A percentile compares a stretch with the other conserved stretches of the same genome.
Conservation (phyloP, 2,329 filamentous ascomycete genomes). For the Blumeria graminis region DNA sequence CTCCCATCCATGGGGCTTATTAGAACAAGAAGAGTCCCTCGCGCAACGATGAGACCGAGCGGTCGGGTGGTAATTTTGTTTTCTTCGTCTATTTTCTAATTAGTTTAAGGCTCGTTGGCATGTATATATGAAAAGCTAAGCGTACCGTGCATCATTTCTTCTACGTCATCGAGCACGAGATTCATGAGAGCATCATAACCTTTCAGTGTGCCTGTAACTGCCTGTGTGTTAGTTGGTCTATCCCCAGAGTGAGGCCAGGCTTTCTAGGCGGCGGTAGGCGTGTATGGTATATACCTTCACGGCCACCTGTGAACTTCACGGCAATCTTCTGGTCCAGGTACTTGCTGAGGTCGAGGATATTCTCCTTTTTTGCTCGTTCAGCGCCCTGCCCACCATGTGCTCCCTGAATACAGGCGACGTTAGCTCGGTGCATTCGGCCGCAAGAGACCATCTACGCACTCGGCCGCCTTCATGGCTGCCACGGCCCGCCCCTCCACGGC, state of each 20-base stretch:
- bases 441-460: neutral
- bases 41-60: constrained; percentile 56
- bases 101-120: neutral
- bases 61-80: constrained; percentile 54
- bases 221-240: neutral
- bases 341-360: constrained; percentile 82
- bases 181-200: constrained; percentile 98
- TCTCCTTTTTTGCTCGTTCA: constrained; percentile 90
- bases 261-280: no score
- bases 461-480: constrained; percentile 5
- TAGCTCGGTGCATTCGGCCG: no score
- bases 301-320: constrained; percentile 89
- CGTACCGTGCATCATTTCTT: constrained; percentile 70
- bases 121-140: constrained; percentile 2
- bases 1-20: constrained; percentile 86
- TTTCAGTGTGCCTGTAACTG: constrained; percentile 74
- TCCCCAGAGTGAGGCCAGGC: neutral
- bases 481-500: constrained; percentile 7
- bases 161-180: constrained; percentile 79
- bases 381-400: neutral
- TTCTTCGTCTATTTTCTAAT: constrained; percentile 46
- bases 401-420: no score
- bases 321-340: constrained; percentile 93
- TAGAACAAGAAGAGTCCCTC: constrained; percentile 77
- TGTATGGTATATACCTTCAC: constrained; percentile 38